Percentiles rank a stretch among this genome's conserved stretches.
These are phyloP conservation scores for Elongisporangium anandrum DNA, from an alignment of 352 stramenopile genomes.

Conservation along the genomic window DNA sequence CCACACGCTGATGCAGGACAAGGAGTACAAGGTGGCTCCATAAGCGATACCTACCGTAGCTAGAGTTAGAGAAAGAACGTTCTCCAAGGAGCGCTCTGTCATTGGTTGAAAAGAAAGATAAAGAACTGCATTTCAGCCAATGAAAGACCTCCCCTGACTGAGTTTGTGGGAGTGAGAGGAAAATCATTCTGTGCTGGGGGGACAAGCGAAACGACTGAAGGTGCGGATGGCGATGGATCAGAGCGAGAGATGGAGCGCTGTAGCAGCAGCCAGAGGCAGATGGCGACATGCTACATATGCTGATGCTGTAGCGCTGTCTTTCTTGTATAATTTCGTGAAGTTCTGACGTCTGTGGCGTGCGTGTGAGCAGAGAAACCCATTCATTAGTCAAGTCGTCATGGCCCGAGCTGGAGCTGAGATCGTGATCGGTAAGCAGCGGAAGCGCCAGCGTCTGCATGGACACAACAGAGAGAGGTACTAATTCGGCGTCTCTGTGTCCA, in stretches of 20 bases:
- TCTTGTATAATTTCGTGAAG: background rate
- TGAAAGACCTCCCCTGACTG: slow-evolving; percentile 3
- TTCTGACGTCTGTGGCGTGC: background rate
- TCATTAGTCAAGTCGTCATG: slow-evolving; percentile 24
- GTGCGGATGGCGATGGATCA: background rate
- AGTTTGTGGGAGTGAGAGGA: slow-evolving; percentile 3
- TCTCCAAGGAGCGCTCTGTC: background rate
- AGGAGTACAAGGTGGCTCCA: slow-evolving; percentile 39
- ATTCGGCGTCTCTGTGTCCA: slow-evolving; percentile 9
- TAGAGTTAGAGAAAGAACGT: background rate
- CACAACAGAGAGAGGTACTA: background rate
- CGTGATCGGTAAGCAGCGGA: slow-evolving; percentile 51
- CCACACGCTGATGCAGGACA: slow-evolving; percentile 54
- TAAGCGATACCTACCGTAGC: background rate
- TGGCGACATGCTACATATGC: background rate
- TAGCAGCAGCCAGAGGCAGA: background rate
- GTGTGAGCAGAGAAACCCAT: background rate
- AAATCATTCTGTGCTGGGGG: slow-evolving; percentile 1
- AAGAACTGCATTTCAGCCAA: slow-evolving; percentile 18
- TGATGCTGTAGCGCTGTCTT: background rate
- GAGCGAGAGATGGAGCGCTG: background rate
- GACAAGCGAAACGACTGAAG: background rate
- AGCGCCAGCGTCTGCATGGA: background rate
- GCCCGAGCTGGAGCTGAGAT: slow-evolving; percentile 76
- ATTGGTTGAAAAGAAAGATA: slow-evolving; percentile 17